Base-by-base conservation (phyloP, 2,329 filamentous ascomycete species). In the Cladorrhinum sp. region DNA sequence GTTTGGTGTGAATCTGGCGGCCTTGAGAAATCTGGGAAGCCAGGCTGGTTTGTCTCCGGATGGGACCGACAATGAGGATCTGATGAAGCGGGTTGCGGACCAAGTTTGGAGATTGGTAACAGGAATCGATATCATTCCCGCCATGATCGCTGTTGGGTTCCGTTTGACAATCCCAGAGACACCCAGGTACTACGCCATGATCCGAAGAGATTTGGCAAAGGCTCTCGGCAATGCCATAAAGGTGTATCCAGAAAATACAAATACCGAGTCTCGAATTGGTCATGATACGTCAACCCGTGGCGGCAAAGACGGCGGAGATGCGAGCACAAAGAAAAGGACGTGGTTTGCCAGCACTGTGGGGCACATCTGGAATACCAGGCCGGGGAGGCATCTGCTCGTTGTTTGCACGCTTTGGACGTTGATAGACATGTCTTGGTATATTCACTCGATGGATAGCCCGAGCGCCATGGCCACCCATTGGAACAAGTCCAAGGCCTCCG, bases 401-500 rank as follows among this genome's bases (percentile, higher is more conserved):
- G 81, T 81, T 1, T 77, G 79, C 0, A 68, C 78, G 33, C 74
- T 78, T 53, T 85, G 82, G 82, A 75, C 82, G 16, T 72, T 83
- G 1, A 72, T 84, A n/a, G 82, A 84, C 55, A 74, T 84, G 57
- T 79, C 79, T 1, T 84, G 83, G 61, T 84, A 83, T 63, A 81
- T 81, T 9, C 42, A 59, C 8, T 50, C 60, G 2, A 54, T 65
- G 60, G 59, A 64, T 21, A 49, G 46, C 46, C 46, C 46, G 12
- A 24, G 46, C 21, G 46, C 46, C 7, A 49, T 49, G 46, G 18
- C 46, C 10, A 49, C 46, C 3, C 16, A 21, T n/a, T 49, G 46
- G 46, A 49, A 49, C 46, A 36, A 36, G 3, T 36, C 33, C 8
- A 49, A 24, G 9, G 55, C 54, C 20, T 51, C 51, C 26, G 53